Evolutionary conservation across 768 basidiomycete species (phyloP), one percentile per base, ranked within the genome.

Genomic region (Leccinum rimulosum): DNA sequence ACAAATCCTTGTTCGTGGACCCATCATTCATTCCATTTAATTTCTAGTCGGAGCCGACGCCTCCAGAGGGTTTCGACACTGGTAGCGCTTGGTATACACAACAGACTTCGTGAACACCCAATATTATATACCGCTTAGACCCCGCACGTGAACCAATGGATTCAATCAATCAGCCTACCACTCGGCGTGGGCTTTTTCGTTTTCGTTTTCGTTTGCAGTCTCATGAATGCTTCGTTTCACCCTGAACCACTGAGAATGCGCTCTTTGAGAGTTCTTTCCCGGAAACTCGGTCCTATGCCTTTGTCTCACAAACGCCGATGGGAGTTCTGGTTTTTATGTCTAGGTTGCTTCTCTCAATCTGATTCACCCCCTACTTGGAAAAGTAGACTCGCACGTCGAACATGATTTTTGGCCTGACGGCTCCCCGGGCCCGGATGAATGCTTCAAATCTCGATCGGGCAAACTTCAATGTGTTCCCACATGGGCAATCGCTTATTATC

Each of bases 51-150:
- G 80, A 89, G 62, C 82, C 88, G 22, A 70, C 77, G 50, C 84
- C 93, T 48, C 89, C 91, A 1, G 75, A 84, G 64, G 82, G 77
- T 15, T 93, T 90, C 68, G 82, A 83, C 57, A 89, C 85, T 7
- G 91, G 79, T 72, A 89, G 85, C 64, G 78, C 84, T 47, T 93
- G 90, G 91, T 80, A 82, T 66, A 87, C 88, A 48, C 82, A 88
- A 70, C 79, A 78, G 65, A 77, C 75, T 28, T 63, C 68, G 63
- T 82, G 65, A 72, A 58, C 36, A n/a, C 38, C n/a, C 63, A 58
- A 61, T 54, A 58, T 51, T 52, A 58, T 51, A 68, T 66, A 63
- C 51, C 57, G 25, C 47, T 57, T 65, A 63, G 68, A 65, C 47
- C 1, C 2, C 31, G 31, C 36, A 27, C 36, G 4, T 30, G n/a